These are phyloP conservation scores for Rhexocercosporidium sp. DNA, from an alignment of 2,329 filamentous ascomycete species.

Conservation along the genomic window DNA sequence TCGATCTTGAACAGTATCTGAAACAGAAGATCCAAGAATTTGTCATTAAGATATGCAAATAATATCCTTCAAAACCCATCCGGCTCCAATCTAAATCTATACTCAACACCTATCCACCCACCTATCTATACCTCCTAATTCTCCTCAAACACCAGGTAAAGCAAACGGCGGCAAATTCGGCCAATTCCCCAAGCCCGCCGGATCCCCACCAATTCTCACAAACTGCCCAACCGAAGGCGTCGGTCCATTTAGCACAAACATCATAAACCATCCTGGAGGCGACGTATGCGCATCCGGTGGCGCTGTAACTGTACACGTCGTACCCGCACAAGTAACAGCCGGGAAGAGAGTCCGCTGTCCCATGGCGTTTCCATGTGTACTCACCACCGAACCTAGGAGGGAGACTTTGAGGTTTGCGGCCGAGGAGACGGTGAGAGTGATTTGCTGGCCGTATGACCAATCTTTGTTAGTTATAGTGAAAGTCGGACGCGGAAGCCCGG, in stretches of 20 bases:
- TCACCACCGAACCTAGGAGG: constrained; percentile 48
- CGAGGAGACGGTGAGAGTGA: constrained; percentile 25
- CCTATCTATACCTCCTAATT: background rate
- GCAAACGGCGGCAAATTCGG: constrained; percentile 44
- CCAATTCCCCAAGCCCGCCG: constrained; percentile 65
- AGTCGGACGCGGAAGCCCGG: constrained; percentile 54
- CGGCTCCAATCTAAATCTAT: background rate
- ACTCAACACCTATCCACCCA: too few species aligned
- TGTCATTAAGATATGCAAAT: background rate
- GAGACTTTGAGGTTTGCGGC: constrained; percentile 29
- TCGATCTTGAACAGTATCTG: background rate
- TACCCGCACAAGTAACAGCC: constrained; percentile 43
- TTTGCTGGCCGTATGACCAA: constrained; percentile 50
- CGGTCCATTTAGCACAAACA: constrained; percentile 65
- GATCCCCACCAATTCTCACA: constrained; percentile 73
- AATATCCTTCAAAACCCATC: background rate
- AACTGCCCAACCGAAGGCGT: constrained; percentile 65
- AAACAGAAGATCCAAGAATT: background rate
- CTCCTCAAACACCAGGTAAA: constrained; percentile 24
- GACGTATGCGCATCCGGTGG: constrained; percentile 60
- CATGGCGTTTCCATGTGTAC: constrained; percentile 69
- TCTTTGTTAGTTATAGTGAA: constrained; percentile 60
- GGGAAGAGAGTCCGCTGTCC: constrained; percentile 71
- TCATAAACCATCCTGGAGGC: constrained; percentile 67
- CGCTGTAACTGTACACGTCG: constrained; percentile 59